Conservation (phyloP, 2,329 filamentous ascomycete genomes). For the Sarocladium oryzae region DNA sequence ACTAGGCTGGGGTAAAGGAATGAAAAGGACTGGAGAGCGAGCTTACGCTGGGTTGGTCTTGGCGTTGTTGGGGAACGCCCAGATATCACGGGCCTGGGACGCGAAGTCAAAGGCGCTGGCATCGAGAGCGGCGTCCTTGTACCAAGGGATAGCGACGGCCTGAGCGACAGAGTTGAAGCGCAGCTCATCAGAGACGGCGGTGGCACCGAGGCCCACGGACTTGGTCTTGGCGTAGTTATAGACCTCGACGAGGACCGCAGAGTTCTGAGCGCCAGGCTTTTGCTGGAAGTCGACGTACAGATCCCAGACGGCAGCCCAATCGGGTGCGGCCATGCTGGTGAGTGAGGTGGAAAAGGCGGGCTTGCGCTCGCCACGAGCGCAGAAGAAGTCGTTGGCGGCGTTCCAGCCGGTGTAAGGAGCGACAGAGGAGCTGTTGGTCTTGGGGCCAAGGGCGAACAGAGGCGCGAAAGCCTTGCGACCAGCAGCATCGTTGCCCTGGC, state of each 20-base stretch:
- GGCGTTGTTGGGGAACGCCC: conserved; percentile 13
- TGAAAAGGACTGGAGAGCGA: background rate
- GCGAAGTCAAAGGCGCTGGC: conserved; percentile 25
- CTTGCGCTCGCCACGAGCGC: conserved; percentile 29
- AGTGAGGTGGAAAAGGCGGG: conserved; percentile 29
- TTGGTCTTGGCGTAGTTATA: conserved; percentile 28
- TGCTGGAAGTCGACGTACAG: conserved; percentile 28
- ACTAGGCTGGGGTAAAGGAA: background rate
- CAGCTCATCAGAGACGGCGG: conserved; percentile 23
- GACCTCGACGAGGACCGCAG: conserved; percentile 24
- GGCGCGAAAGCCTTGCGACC: conserved; percentile 26
- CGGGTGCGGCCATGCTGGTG: conserved; percentile 24
- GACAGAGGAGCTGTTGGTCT: conserved; percentile 19
- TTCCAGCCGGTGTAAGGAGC: conserved; percentile 32
- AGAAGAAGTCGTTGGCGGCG: conserved; percentile 28
- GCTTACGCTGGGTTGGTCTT: background rate
- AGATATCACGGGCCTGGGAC: background rate
- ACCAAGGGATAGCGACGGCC: conserved; percentile 32
- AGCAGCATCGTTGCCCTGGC: conserved; percentile 24
- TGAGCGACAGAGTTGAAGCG: conserved; percentile 28
- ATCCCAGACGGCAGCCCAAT: conserved; percentile 33
- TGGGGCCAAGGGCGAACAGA: conserved; percentile 26
- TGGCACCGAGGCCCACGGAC: background rate
- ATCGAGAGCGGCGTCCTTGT: conserved; percentile 28
- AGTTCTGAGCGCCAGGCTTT: conserved; percentile 23